Conservation (phyloP, 2,329 filamentous ascomycete genomes). For the Ascochyta pisi region DNA sequence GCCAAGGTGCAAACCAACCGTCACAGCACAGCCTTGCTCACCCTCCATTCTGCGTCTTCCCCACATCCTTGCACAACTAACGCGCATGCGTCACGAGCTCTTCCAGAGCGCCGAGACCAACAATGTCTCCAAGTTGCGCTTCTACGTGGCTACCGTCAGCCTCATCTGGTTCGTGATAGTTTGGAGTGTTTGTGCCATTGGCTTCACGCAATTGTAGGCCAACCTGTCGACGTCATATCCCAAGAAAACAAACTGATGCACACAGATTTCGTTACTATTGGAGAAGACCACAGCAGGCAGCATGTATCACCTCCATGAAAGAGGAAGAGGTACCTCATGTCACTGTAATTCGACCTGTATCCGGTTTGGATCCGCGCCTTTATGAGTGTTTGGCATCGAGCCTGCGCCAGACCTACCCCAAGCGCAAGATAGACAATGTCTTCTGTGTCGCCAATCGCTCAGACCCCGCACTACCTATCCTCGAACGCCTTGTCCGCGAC, state of each 20-base stretch:
- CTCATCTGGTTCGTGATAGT: conserved; percentile 65
- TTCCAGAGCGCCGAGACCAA: conserved; percentile 30
- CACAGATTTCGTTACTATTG: conserved; percentile 63
- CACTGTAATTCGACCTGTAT: conserved; percentile 91
- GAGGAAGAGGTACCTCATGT: conserved; percentile 72
- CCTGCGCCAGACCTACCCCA: conserved; percentile 82
- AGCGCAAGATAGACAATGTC: conserved; percentile 75
- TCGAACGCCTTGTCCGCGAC: conserved; percentile 74
- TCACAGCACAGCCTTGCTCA: conserved; percentile 1
- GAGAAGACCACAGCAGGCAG: conserved; percentile 52
- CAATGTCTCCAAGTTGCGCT: conserved; percentile 44
- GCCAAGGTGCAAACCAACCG: conserved; percentile 6
- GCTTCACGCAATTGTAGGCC: conserved; percentile 65
- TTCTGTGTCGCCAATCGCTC: conserved; percentile 78
- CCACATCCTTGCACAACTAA: conserved; percentile 17
- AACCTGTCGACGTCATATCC: conserved; percentile 3
- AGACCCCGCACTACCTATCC: conserved; percentile 79
- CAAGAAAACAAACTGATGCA: conserved; percentile 17
- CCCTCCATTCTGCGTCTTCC: conserved; percentile 8
- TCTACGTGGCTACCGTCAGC: conserved; percentile 54
- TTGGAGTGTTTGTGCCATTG: conserved; percentile 63
- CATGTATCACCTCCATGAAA: conserved; percentile 47
- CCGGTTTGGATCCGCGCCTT: conserved; percentile 86
- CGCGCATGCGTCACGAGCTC: conserved; percentile 46
- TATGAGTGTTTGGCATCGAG: conserved; percentile 92